These are phyloP conservation scores for Cryptococcus sp. DNA, from an alignment of 1,284 basidiomycete species.

Conservation along the genomic window DNA sequence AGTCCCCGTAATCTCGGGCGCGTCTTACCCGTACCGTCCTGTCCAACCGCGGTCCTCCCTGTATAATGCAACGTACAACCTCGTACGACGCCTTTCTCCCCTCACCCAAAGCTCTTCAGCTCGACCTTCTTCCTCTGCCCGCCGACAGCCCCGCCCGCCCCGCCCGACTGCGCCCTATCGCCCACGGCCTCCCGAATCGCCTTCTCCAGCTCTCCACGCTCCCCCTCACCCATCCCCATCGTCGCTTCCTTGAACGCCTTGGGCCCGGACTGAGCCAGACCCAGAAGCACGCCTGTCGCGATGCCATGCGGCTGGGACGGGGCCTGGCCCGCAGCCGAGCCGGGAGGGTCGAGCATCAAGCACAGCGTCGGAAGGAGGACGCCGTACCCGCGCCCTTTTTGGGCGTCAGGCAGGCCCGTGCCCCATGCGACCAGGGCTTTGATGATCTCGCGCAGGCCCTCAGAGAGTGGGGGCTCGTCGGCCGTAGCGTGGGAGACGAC, in stretches of 20 bases:
- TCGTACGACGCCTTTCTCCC: too few species aligned
- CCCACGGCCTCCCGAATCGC: conserved; percentile 74
- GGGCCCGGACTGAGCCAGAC: conserved; percentile 71
- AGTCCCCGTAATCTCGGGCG: too few species aligned
- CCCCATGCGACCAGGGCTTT: conserved; percentile 72
- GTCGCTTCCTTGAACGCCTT: conserved; percentile 83
- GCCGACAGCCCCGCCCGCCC: conserved; percentile 30
- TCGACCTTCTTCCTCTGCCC: conserved; percentile 48
- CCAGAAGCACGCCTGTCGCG: conserved; percentile 69
- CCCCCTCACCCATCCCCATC: conserved; percentile 60
- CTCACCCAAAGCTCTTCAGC: conserved; percentile 44
- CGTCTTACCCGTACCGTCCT: too few species aligned
- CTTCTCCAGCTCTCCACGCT: conserved; percentile 67
- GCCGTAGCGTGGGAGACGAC: conserved; percentile 56
- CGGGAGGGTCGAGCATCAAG: conserved; percentile 62
- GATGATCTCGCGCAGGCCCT: conserved; percentile 70
- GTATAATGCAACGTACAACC: too few species aligned
- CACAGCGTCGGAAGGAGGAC: conserved; percentile 76
- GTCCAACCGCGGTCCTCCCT: too few species aligned
- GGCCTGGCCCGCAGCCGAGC: conserved; percentile 37
- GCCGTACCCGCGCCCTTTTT: conserved; percentile 64
- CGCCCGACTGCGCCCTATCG: conserved; percentile 46
- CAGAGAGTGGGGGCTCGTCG: conserved; percentile 41
- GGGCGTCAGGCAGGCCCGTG: conserved; percentile 58
- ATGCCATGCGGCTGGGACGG: conserved; percentile 59